Percentiles rank a stretch among this genome's conserved stretches.
Evolutionary conservation across 73 alveolate genomes (phyloP).

Genomic region (Urostyla sp.): DNA sequence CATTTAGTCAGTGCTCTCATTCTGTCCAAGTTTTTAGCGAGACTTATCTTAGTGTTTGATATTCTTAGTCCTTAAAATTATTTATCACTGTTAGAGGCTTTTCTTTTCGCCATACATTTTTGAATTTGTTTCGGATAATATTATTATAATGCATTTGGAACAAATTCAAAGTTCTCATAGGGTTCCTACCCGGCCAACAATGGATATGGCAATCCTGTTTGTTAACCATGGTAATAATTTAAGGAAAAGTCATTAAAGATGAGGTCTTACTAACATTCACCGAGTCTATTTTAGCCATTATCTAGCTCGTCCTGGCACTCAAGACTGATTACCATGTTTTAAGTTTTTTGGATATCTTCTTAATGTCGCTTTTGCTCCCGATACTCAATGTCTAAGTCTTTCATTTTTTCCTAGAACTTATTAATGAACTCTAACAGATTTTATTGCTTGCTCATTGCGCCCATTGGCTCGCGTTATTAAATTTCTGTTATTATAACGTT

Average conservation of each 20-base stretch:
- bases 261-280: too few species aligned
- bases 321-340: too few species aligned
- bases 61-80: conserved; percentile 20
- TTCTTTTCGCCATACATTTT: conserved; percentile 26
- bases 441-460: background rate
- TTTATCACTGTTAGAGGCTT: conserved; percentile 39
- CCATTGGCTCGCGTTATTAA: background rate
- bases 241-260: too few species aligned
- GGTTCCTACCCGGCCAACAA: too few species aligned
- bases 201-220: too few species aligned
- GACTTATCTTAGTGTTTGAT: background rate
- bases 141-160: conserved; percentile 30
- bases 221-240: too few species aligned
- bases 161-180: conserved; percentile 46
- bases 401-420: background rate
- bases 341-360: conserved; percentile 10
- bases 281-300: too few species aligned
- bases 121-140: conserved; percentile 45
- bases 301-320: background rate
- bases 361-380: conserved; percentile 23
- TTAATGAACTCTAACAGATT: background rate
- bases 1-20: conserved; percentile 46
- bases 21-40: conserved; percentile 12
- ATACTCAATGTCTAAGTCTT: conserved; percentile 36
- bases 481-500: conserved; percentile 37